phyloP scores from a whole-genome alignment of 2,329 filamentous ascomycete genomes.

The Aaosphaeria arxii region DNA sequence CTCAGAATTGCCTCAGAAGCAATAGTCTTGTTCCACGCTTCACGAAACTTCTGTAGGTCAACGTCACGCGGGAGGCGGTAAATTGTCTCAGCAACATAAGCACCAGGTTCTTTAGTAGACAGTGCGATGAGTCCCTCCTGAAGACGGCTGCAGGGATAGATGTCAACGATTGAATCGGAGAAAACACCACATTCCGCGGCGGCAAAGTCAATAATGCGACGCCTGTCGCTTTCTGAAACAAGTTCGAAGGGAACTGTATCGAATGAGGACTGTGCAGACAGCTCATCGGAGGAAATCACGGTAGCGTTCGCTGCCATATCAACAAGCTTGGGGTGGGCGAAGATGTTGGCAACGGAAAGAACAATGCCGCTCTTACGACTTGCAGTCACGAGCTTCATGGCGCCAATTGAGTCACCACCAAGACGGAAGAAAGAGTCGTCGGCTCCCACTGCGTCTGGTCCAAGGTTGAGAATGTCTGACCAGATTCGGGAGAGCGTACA shows the following conservation, averaged over 20 bases:
- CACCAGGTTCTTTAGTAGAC: conserved; percentile 28
- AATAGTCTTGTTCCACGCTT: conserved; percentile 46
- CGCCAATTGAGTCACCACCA: conserved; percentile 47
- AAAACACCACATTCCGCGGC: conserved; percentile 25
- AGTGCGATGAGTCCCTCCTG: conserved; percentile 31
- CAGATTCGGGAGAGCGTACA: conserved; percentile 31
- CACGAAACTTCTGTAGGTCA: conserved; percentile 36
- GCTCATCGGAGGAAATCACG: conserved; percentile 19
- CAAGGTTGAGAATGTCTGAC: conserved; percentile 39
- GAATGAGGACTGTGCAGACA: conserved; percentile 7
- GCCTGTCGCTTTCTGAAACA: conserved; percentile 12
- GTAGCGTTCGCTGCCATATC: conserved; percentile 39
- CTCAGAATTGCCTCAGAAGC: conserved; percentile 45
- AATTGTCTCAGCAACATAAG: conserved; percentile 36
- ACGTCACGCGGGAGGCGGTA: conserved; percentile 35
- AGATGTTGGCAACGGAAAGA: conserved; percentile 44
- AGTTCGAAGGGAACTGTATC: conserved; percentile 23
- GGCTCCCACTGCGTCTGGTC: conserved; percentile 36
- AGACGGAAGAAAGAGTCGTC: conserved; percentile 48
- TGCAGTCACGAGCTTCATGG: conserved; percentile 44
- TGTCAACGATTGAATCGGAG: conserved; percentile 23
- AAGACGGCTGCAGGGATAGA: conserved; percentile 29
- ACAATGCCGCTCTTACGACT: conserved; percentile 39
- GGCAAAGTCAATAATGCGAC: conserved; percentile 19
- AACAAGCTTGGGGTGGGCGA: conserved; percentile 41